A percentile compares a stretch with the other conserved stretches of the same genome.
These are phyloP conservation scores for Rhododendron molle DNA, from an alignment of 148 eudicot genomes.

Conservation along the genomic window DNA sequence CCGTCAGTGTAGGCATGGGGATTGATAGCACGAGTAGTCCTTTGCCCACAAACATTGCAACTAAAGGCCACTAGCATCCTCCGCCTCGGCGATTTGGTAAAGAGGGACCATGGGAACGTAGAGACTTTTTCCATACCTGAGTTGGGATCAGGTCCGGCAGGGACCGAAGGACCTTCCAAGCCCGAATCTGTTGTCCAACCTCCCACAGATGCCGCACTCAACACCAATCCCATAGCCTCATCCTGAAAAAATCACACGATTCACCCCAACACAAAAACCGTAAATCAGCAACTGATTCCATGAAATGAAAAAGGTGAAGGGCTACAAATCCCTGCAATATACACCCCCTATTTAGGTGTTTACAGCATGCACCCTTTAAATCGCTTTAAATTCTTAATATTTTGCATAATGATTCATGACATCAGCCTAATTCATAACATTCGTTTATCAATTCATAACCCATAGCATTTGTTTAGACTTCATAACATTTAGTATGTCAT, in stretches of 20 bases:
- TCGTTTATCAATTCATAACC: neutral
- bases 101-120: slow-evolving; percentile 95
- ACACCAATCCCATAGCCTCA: slow-evolving; percentile 89
- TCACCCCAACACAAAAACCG: neutral
- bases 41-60: slow-evolving; percentile 89
- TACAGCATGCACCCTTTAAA: neutral
- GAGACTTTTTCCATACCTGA: slow-evolving; percentile 61
- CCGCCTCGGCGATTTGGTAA: slow-evolving; percentile 84
- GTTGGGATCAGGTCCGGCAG: slow-evolving; percentile 51
- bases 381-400: neutral
- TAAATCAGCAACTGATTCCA: neutral
- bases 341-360: neutral
- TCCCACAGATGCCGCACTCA: slow-evolving; percentile 73
- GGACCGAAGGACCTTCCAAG: slow-evolving; percentile 84
- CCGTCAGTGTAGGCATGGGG: slow-evolving; percentile 79
- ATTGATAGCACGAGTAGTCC: slow-evolving; percentile 82
- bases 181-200: slow-evolving; percentile 96
- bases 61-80: slow-evolving; percentile 87
- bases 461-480: neutral
- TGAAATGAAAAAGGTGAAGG: neutral
- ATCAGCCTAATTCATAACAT: neutral
- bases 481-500: neutral
- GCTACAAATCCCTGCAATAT: neutral
- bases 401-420: neutral
- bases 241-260: slow-evolving; percentile 36